Percentiles rank a stretch among this genome's conserved stretches.
Evolutionary conservation across 2,329 filamentous ascomycete species (phyloP).

Genomic region (Stemphylium vesicarium): DNA sequence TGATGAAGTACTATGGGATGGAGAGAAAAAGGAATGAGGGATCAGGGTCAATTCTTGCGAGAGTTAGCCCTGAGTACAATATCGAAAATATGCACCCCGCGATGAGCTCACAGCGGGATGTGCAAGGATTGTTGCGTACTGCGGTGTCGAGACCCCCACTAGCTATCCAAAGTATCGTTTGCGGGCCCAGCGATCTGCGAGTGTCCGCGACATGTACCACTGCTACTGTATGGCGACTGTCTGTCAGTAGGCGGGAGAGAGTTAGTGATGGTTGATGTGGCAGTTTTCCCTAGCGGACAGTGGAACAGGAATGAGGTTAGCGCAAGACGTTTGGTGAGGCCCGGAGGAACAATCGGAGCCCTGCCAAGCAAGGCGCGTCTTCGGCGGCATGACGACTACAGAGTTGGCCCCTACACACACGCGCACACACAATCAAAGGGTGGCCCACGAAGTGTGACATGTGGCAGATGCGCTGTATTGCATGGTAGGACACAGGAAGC

Average conservation of each 20-base stretch:
- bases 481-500: neutral
- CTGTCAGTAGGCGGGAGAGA: neutral
- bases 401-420: constrained; percentile 2
- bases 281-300: constrained; percentile 28
- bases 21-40: constrained; percentile 3
- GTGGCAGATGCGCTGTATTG: neutral
- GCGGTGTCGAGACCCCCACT: constrained; percentile 10
- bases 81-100: constrained; percentile 27
- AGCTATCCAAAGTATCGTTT: constrained; percentile 54
- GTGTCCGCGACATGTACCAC: constrained; percentile 61
- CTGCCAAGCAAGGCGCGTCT: constrained; percentile 23
- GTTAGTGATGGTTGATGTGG: constrained; percentile 19
- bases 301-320: constrained; percentile 24
- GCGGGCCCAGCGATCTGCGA: constrained; percentile 58
- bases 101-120: constrained; percentile 17
- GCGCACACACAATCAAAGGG: too few species aligned
- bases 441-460: too few species aligned
- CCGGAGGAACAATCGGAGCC: constrained; percentile 24
- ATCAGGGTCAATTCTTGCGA: constrained; percentile 4
- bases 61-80: constrained; percentile 10
- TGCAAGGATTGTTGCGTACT: constrained; percentile 33
- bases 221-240: constrained; percentile 2
- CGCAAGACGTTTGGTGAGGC: constrained; percentile 11
- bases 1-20: constrained; percentile 55
- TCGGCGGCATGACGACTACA: constrained; percentile 6